Evolutionary conservation across 2,329 filamentous ascomycete species (phyloP).

Genomic region (Xylariaceae sp.): DNA sequence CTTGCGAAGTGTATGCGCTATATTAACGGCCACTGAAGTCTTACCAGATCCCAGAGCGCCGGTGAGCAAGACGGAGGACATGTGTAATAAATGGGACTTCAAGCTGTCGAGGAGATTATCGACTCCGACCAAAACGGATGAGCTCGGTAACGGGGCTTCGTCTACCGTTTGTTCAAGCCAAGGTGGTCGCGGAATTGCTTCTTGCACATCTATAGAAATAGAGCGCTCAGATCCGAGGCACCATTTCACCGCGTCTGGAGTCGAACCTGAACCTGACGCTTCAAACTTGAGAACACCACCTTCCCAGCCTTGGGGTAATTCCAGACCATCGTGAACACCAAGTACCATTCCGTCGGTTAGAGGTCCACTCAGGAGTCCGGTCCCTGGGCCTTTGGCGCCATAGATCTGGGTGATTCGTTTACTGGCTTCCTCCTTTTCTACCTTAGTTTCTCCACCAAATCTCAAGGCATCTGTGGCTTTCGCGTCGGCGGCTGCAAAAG

Average conservation of each 20-base stretch:
- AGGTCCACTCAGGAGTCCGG: constrained; percentile 72
- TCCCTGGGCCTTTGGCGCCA: constrained; percentile 45
- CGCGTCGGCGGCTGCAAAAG: constrained; percentile 58
- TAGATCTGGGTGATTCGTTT: constrained; percentile 70
- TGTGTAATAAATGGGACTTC: constrained; percentile 69
- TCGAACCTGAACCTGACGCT: constrained; percentile 49
- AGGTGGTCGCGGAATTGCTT: constrained; percentile 61
- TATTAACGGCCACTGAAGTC: constrained; percentile 68
- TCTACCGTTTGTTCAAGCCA: constrained; percentile 44
- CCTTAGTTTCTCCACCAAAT: constrained; percentile 82
- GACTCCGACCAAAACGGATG: constrained; percentile 73
- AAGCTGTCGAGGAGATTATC: constrained; percentile 69
- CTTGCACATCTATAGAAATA: constrained; percentile 68
- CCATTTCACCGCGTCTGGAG: constrained; percentile 57
- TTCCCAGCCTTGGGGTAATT: constrained; percentile 61
- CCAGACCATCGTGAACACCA: constrained; percentile 50
- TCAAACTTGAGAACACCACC: constrained; percentile 66
- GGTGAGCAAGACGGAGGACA: constrained; percentile 84
- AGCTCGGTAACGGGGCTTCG: constrained; percentile 49
- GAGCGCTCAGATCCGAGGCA: constrained; percentile 71
- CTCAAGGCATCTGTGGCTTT: constrained; percentile 63
- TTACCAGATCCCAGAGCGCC: constrained; percentile 90
- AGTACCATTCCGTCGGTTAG: constrained; percentile 85
- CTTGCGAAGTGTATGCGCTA: constrained; percentile 67
- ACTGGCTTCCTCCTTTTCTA: constrained; percentile 71